Conservation (phyloP, 1,284 basidiomycete genomes). For the Spongispora temasekensis region DNA sequence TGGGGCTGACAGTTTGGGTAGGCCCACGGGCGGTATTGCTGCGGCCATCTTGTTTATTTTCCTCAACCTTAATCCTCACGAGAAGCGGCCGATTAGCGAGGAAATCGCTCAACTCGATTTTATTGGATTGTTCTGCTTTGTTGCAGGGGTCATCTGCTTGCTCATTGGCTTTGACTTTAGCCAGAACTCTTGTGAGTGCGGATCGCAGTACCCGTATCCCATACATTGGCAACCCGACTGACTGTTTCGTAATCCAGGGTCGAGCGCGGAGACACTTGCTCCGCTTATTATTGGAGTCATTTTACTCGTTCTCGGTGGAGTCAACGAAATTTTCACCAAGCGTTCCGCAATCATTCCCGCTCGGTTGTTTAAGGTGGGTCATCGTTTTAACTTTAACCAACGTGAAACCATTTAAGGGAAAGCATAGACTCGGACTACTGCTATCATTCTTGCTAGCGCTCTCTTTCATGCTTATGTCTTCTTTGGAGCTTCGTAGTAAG, state of each 20-base stretch:
- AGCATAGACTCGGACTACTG: conserved; percentile 70
- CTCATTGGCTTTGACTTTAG: conserved; percentile 84
- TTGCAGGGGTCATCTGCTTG: conserved; percentile 72
- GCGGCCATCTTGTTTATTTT: conserved; percentile 73
- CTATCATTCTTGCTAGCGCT: conserved; percentile 58
- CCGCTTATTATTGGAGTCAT: conserved; percentile 70
- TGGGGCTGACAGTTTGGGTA: too few relatives aligned
- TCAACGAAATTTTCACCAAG: conserved; percentile 72
- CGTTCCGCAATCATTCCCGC: conserved; percentile 82
- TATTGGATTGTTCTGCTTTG: conserved; percentile 68
- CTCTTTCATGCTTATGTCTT: conserved; percentile 73
- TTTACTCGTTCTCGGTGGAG: conserved; percentile 54
- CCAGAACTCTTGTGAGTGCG: conserved; percentile 59
- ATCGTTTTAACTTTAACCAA: not conserved
- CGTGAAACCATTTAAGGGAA: not conserved
- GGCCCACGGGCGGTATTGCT: conserved; percentile 78
- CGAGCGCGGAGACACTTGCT: conserved; percentile 61
- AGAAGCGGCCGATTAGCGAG: conserved; percentile 55
- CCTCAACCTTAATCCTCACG: conserved; percentile 80
- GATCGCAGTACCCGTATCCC: not conserved
- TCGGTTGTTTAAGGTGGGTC: conserved; percentile 67
- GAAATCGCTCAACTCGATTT: conserved; percentile 77
- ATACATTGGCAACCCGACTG: not conserved
- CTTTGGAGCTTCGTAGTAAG: conserved; percentile 45
- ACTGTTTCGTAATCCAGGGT: conserved; percentile 28